Base-by-base conservation (phyloP, 208 protist species). In the Strigomonas culicis region DNA sequence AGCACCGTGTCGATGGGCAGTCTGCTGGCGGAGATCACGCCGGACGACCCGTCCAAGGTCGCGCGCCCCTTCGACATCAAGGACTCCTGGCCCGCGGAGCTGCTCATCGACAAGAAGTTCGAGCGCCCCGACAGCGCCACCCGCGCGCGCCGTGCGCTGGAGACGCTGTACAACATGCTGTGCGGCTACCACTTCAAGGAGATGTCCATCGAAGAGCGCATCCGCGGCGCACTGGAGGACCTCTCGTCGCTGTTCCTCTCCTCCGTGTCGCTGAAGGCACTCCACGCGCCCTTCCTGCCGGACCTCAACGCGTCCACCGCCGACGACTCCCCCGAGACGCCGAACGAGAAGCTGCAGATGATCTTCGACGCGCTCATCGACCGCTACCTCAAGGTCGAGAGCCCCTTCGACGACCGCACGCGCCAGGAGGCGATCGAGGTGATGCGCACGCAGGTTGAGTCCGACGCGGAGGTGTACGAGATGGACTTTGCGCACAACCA, bases 31-130 rank as follows among this genome's bases (percentile, higher is more conserved):
- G 84, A 82, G 31, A 80, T 99, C 31, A 90, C 90, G 1, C 88
- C 98, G 0, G 95, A 98, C 51, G 97, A 99, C 68, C 89, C 90
- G 11, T 88, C 81, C 55, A 93, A 90, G 66, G 84, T 98, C 10
- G 30, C 75, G 34, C 71, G 80, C 6, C 74, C 89, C 13, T 61
- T 63, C 13, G 82, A 91, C 32, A 80, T 75, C 25, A 70, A 74
- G 53, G 82, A 92, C 46, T 65, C 70, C 59, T 95, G 89, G 86
- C 84, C 89, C 25, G 55, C 60, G 10, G 65, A 73, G 47, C 56
- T 94, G 17, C 59, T 87, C 19, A 44, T 66, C 19, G 77, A 84
- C 28, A 63, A 69, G 22, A 69, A 76, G 59, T 77, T 77, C 65
- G 84, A 93, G 63, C 68, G 80, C 1, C 80, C 79, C 1, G 82